A percentile compares a stretch with the other conserved stretches of the same genome.
Conservation (phyloP, 2,329 filamentous ascomycete species). For the Cercospora sp. region DNA sequence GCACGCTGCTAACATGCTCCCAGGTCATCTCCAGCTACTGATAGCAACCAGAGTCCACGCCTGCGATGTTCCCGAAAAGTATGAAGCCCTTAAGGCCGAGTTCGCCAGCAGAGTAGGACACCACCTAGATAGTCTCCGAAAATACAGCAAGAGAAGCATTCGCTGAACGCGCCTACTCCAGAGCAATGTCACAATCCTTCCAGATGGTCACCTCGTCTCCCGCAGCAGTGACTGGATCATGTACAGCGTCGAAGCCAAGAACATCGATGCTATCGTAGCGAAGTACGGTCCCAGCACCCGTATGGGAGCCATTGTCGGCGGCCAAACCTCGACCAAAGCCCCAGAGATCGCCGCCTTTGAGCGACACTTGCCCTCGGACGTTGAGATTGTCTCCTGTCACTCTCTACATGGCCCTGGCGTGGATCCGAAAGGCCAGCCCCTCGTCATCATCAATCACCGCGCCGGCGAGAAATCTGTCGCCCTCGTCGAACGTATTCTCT, state of each 20-base stretch:
- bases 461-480: constrained; percentile 72
- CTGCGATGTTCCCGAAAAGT: constrained; percentile 89
- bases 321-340: constrained; percentile 97
- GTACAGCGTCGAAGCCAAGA: constrained; percentile 94
- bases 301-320: constrained; percentile 89
- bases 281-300: constrained; percentile 94
- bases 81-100: constrained; percentile 74
- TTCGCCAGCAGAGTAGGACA: constrained; percentile 80
- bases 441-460: constrained; percentile 92
- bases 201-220: constrained; percentile 93
- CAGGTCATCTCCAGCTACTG: constrained; percentile 25
- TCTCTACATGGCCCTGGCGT: constrained; percentile 92
- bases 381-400: constrained; percentile 93
- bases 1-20: constrained; percentile 22
- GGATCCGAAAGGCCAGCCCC: constrained; percentile 82
- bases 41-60: constrained; percentile 76
- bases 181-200: constrained; percentile 79
- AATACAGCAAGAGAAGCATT: constrained; percentile 28
- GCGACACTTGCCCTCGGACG: constrained; percentile 78
- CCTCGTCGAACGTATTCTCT: constrained; percentile 78
- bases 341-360: constrained; percentile 95
- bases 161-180: constrained; percentile 54
- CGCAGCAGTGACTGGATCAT: constrained; percentile 97
- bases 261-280: constrained; percentile 83
- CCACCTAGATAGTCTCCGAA: constrained; percentile 30